Conservation (phyloP, 2,329 filamentous ascomycete species). For the Teratosphaeria viscida region DNA sequence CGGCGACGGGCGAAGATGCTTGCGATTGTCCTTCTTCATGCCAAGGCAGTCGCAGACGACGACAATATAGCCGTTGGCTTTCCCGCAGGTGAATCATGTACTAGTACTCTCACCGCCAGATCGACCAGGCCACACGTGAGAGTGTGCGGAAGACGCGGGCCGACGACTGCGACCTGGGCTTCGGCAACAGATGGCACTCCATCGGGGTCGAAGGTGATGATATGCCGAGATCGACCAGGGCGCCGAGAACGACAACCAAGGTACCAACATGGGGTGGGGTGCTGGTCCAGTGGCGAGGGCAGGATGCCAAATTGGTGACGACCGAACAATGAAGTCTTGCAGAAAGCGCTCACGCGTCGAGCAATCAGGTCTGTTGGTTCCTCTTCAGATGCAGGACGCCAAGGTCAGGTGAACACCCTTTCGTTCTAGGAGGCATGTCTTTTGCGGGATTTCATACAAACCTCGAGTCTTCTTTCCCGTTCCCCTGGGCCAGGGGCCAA, state of each 20-base stretch:
- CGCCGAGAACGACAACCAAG: neutral
- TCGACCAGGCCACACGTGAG: too few species aligned
- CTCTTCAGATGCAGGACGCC: neutral
- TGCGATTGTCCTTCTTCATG: too few species aligned
- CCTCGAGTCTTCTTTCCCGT: neutral
- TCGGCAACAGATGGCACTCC: neutral
- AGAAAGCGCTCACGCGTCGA: neutral
- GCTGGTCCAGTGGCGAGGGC: neutral
- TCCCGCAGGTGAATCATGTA: too few species aligned
- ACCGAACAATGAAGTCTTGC: neutral
- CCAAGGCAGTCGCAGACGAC: too few species aligned
- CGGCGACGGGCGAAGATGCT: too few species aligned
- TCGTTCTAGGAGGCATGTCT: too few species aligned
- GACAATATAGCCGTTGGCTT: too few species aligned
- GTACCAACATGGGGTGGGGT: neutral
- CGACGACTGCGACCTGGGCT: neutral
- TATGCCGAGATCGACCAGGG: neutral
- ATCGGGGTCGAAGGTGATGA: neutral
- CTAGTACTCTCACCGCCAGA: too few species aligned
- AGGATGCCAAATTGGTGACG: neutral
- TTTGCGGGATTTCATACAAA: neutral
- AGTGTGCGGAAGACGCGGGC: neutral
- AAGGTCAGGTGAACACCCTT: too few species aligned
- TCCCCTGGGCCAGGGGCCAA: neutral
- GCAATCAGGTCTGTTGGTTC: neutral